Percentiles rank a stretch among this genome's conserved stretches.
phyloP scores from a whole-genome alignment of 305 asterid genomes.

The Fraxinus greggii region DNA sequence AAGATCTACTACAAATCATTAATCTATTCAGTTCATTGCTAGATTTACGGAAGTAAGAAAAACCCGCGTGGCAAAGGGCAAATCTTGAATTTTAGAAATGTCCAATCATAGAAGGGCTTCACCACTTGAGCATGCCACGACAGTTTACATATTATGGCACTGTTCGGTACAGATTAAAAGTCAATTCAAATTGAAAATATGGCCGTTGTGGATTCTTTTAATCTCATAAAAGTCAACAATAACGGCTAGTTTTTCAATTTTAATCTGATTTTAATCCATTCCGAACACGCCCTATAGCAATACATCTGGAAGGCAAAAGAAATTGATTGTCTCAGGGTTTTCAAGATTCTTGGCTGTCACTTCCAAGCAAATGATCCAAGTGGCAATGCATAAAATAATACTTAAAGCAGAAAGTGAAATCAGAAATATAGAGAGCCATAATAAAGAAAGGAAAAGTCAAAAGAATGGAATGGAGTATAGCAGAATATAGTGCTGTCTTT shows the following conservation, averaged over 20 bases:
- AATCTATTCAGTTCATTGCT: background rate
- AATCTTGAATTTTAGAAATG: background rate
- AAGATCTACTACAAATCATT: background rate
- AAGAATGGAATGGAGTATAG: background rate
- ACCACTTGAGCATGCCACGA: background rate
- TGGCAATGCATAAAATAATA: constrained; percentile 12
- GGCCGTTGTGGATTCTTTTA: no score
- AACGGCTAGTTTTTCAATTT: no score
- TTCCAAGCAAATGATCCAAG: constrained; percentile 43
- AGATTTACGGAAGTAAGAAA: background rate
- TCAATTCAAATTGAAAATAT: no score
- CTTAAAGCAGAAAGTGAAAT: constrained; percentile 22
- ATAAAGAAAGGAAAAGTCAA: background rate
- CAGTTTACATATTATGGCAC: no score
- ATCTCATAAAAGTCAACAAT: no score
- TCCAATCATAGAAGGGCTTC: background rate
- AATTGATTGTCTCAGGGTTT: background rate
- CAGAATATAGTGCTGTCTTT: background rate
- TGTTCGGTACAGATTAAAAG: no score
- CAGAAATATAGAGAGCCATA: background rate
- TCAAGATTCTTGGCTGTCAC: constrained; percentile 44
- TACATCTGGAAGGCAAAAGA: no score
- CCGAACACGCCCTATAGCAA: no score
- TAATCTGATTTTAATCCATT: no score
- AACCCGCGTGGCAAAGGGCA: background rate